These are phyloP conservation scores for Cerioporus squamosus DNA, from an alignment of 1,284 basidiomycete species.

Conservation along the genomic window DNA sequence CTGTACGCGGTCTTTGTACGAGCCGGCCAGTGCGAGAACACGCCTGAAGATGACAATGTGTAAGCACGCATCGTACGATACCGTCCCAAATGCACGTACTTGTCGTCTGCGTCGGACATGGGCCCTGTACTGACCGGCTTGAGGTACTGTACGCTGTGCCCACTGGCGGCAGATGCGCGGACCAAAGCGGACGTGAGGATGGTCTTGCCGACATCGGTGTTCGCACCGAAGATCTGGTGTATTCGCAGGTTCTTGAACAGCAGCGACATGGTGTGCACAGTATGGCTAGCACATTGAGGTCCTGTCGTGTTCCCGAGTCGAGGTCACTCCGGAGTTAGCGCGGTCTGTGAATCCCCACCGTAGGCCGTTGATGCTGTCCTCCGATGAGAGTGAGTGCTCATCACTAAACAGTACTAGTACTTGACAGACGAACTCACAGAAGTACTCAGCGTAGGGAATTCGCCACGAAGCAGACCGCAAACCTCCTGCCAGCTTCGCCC, in stretches of 20 bases:
- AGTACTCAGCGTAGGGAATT: too few relatives aligned
- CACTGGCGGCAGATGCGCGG: conserved; percentile 65
- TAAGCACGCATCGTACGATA: not conserved
- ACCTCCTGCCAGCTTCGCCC: too few relatives aligned
- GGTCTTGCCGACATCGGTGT: conserved; percentile 94
- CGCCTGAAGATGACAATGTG: conserved; percentile 53
- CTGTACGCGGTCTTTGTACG: conserved; percentile 47
- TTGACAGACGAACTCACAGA: too few relatives aligned
- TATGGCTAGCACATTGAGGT: not conserved
- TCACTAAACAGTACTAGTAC: too few relatives aligned
- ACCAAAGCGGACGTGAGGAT: conserved; percentile 85
- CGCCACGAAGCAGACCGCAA: too few relatives aligned
- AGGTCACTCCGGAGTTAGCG: too few relatives aligned
- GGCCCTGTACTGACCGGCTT: conserved; percentile 93
- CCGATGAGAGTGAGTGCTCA: too few relatives aligned
- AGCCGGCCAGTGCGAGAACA: conserved; percentile 61
- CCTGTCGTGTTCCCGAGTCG: not conserved
- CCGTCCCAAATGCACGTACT: conserved; percentile 45
- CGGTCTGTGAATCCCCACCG: too few relatives aligned
- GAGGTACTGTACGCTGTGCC: conserved; percentile 73
- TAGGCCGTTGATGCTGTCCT: too few relatives aligned
- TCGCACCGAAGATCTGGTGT: conserved; percentile 91
- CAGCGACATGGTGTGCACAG: conserved; percentile 43
- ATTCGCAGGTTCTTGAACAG: conserved; percentile 81
- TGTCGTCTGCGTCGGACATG: conserved; percentile 80